Evolutionary conservation across 306 rosid species (phyloP), one percentile per base, ranked within the genome.

Genomic region (Fragaria ananassa): DNA sequence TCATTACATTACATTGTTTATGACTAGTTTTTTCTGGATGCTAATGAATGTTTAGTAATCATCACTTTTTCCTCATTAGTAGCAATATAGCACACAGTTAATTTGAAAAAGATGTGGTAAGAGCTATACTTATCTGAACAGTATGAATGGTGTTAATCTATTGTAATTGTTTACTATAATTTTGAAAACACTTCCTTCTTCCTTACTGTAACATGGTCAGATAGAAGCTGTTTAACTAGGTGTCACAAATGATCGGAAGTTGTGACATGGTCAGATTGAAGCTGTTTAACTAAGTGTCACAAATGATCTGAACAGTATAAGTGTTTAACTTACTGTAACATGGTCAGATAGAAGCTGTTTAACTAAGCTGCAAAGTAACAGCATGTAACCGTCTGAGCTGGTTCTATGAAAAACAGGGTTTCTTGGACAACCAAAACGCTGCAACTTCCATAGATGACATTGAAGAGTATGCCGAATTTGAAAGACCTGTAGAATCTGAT

Each of bases 351-450:
- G n/a, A 14, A 5, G 15, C n/a, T 14, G 66, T 27, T 29, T 10
- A 62, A 37, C 1, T 5, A 31, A 9, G 42, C 1, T 6, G 4
- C 27, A 3, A 14, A 34, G 19, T 46, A 31, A 39, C 4, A 11
- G 17, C 10, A 17, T 44, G 44, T 15, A 17, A 42, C 29, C 2
- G 13, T 73, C 10, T 71, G 44, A 42, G 10, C 29, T 71, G 71
- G 53, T 74, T 71, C 3, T 12, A n/a, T 64, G 41, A 74, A 14
- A 58, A 75, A 47, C 78, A 92, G 98, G 98, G 98, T 50, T 81
- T 94, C 46, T 88, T 94, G 87, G 98, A 93, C 71, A 82, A 82
- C 78, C 96, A 85, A 78, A 87, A 56, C 17, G 88, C 81, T 58
- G 91, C 90, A 45, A 81, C 74, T 51, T 72, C 91, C 10, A 29